Percentiles rank a stretch among this genome's conserved stretches.
phyloP scores from a whole-genome alignment of 164 flowering plant species.

The Berberis thunbergii region DNA sequence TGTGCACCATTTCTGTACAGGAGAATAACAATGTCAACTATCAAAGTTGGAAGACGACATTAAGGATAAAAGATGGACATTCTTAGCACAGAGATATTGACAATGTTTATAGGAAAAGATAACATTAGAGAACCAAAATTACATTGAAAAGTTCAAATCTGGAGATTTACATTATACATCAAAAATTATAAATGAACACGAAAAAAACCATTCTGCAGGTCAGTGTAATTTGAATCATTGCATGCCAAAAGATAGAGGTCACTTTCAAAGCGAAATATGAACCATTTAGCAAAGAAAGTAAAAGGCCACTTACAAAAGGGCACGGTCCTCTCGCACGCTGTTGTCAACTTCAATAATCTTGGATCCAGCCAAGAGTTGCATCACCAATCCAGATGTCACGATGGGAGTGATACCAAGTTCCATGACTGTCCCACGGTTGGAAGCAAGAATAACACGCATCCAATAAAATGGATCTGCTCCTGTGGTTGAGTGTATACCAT shows the following conservation, averaged over 20 bases:
- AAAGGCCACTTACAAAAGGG: conserved; percentile 49
- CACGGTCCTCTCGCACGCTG: conserved; percentile 67
- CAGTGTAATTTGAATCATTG: not conserved
- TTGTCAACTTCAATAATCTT: conserved; percentile 69
- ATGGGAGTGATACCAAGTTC: conserved; percentile 74
- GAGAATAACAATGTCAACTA: not conserved
- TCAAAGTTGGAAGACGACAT: not conserved
- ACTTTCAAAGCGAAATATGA: not conserved
- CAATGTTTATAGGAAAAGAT: no score
- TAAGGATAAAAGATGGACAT: not conserved
- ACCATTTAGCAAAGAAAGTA: not conserved
- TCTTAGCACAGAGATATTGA: not conserved
- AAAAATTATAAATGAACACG: no score
- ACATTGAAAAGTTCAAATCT: no score
- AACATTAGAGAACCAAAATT: no score
- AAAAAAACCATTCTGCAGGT: no score
- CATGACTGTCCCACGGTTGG: conserved; percentile 72
- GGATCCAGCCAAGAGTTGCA: conserved; percentile 67
- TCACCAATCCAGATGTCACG: conserved; percentile 67
- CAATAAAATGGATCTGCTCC: conserved; percentile 70
- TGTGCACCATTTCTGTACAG: conserved; percentile 62
- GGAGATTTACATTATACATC: no score
- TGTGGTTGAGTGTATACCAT: conserved; percentile 64
- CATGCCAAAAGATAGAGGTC: not conserved
- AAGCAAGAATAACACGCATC: conserved; percentile 75